Percentiles rank a stretch among this genome's conserved stretches.
Conservation (phyloP, 2,329 filamentous ascomycete species). For the Dothideomycetes sp. region DNA sequence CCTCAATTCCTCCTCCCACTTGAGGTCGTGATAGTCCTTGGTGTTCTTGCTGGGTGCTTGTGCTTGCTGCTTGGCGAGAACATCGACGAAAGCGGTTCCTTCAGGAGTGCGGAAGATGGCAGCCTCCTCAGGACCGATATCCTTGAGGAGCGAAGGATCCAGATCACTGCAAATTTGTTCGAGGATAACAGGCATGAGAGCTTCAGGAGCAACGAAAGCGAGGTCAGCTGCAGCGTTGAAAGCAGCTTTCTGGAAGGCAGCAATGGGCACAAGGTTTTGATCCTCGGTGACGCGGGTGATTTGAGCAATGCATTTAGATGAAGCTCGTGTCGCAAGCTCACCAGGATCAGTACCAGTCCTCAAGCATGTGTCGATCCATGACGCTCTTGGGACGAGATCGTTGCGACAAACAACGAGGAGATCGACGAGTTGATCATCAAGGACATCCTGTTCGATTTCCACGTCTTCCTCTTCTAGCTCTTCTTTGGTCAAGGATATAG, state of each 20-base stretch:
- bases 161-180: slow-evolving; percentile 65
- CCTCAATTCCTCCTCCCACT: slow-evolving; percentile 92
- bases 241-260: slow-evolving; percentile 51
- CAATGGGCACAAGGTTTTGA: slow-evolving; percentile 30
- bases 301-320: slow-evolving; percentile 56
- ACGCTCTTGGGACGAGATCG: slow-evolving; percentile 64
- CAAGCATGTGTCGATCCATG: slow-evolving; percentile 85
- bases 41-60: slow-evolving; percentile 71
- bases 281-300: slow-evolving; percentile 42
- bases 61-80: slow-evolving; percentile 72
- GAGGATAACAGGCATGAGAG: slow-evolving; percentile 65
- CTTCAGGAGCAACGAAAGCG: slow-evolving; percentile 82
- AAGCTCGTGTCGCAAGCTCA: slow-evolving; percentile 53
- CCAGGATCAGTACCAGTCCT: slow-evolving; percentile 75
- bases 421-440: slow-evolving; percentile 63
- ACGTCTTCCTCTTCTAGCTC: slow-evolving; percentile 34
- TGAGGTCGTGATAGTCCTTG: slow-evolving; percentile 90
- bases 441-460: slow-evolving; percentile 33
- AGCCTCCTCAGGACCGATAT: slow-evolving; percentile 75
- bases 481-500: slow-evolving; percentile 52
- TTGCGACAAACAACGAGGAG: slow-evolving; percentile 68
- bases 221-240: slow-evolving; percentile 81
- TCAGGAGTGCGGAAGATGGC: slow-evolving; percentile 88
- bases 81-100: slow-evolving; percentile 79
- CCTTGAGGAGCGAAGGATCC: slow-evolving; percentile 54